A percentile compares a stretch with the other conserved stretches of the same genome.
Conservation (phyloP, 73 alveolate species). For the Paramecium pentaurelia region DNA sequence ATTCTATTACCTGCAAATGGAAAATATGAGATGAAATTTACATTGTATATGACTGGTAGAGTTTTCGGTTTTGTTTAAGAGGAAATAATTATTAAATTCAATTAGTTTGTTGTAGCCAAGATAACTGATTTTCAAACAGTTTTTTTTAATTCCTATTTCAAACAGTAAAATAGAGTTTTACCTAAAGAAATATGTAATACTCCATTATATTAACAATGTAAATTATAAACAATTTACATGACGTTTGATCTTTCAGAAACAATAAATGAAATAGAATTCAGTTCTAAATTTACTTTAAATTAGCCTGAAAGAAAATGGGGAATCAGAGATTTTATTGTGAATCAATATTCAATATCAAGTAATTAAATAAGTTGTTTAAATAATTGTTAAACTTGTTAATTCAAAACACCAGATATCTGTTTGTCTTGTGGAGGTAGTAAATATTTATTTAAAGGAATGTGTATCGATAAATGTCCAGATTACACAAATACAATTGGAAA, state of each 20-base stretch:
- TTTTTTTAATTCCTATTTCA: neutral
- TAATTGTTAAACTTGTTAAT: neutral
- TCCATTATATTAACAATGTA: neutral
- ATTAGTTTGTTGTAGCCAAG: neutral
- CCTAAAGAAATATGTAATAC: neutral
- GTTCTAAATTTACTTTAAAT: neutral
- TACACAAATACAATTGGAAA: neutral
- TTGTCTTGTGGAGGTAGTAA: neutral
- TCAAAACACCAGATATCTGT: neutral
- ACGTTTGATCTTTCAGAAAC: neutral
- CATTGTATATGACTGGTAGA: neutral
- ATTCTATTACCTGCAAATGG: neutral
- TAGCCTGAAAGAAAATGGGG: neutral
- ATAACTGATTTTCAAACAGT: neutral
- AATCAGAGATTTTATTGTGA: neutral
- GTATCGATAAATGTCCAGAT: neutral
- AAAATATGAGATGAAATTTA: neutral
- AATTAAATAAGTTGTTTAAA: neutral
- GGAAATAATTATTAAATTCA: neutral
- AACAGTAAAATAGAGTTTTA: neutral
- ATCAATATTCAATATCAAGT: neutral
- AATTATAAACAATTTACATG: neutral
- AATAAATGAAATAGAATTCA: neutral
- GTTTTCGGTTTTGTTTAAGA: neutral
- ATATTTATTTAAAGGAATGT: neutral